Conservation (phyloP, 495 filamentous ascomycete species). For the Hypoxylon cercidicola region DNA sequence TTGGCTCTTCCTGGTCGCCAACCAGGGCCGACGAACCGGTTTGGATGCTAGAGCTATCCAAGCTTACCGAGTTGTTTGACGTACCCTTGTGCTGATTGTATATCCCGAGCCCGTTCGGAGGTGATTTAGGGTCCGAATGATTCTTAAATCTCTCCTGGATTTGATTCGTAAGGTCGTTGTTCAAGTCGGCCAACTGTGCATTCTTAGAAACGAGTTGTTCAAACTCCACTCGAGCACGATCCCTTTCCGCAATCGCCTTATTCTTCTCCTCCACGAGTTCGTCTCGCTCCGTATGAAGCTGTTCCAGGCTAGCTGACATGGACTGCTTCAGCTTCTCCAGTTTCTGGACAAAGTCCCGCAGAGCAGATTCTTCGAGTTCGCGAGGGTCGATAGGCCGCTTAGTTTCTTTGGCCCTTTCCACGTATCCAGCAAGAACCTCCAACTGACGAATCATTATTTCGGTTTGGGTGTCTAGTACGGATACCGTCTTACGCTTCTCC, state of each 20-base stretch:
- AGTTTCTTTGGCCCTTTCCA: conserved; percentile 75
- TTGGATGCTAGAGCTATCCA: conserved; percentile 60
- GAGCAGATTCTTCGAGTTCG: conserved; percentile 82
- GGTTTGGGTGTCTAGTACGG: conserved; percentile 91
- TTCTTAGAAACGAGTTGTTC: conserved; percentile 95
- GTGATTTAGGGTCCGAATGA: conserved; percentile 60
- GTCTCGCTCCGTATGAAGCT: conserved; percentile 83
- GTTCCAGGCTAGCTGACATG: conserved; percentile 80
- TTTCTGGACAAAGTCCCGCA: conserved; percentile 88
- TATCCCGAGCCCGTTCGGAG: conserved; percentile 83
- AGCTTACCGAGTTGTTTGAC: conserved; percentile 71
- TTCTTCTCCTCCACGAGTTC: conserved; percentile 83
- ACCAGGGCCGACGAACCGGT: conserved; percentile 68
- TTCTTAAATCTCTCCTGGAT: conserved; percentile 93
- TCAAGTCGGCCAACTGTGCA: conserved; percentile 89
- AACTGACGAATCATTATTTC: conserved; percentile 95
- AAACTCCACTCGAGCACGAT: conserved; percentile 93
- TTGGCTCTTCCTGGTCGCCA: conserved; percentile 73
- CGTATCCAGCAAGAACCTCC: conserved; percentile 76
- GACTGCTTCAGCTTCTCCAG: conserved; percentile 86
- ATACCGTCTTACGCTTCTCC: conserved; percentile 95
- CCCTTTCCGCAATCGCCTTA: conserved; percentile 80
- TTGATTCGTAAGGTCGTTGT: conserved; percentile 92
- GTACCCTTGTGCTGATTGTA: conserved; percentile 79
- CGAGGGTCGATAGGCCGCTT: conserved; percentile 75